A percentile compares a stretch with the other conserved stretches of the same genome.
phyloP scores from a whole-genome alignment of 1,284 basidiomycete genomes.

The Trametes polyzona region DNA sequence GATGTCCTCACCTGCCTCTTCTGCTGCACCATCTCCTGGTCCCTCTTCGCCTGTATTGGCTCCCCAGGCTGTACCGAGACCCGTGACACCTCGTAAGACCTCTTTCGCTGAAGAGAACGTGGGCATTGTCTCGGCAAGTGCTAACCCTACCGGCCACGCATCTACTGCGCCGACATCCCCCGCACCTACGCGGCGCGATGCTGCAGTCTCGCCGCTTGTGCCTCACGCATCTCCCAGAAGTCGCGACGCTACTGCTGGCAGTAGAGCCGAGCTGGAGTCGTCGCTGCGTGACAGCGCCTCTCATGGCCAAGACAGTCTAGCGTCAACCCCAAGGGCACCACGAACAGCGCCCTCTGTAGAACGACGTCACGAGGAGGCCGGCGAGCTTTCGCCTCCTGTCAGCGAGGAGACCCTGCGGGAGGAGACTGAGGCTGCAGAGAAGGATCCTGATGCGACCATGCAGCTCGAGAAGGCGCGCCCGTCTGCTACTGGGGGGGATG shows the following conservation, averaged over 20 bases:
- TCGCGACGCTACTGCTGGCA: too few relatives aligned
- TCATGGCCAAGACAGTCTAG: not conserved
- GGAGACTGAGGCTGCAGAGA: slow-evolving; percentile 16
- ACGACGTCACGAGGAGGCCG: slow-evolving; percentile 11
- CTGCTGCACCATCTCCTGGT: slow-evolving; percentile 2
- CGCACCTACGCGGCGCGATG: not conserved
- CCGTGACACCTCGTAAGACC: not conserved
- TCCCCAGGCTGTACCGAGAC: not conserved
- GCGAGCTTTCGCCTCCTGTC: slow-evolving; percentile 21
- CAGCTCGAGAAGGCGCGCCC: not conserved
- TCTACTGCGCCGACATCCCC: too few relatives aligned
- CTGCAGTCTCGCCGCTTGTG: slow-evolving; percentile 2
- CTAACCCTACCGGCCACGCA: too few relatives aligned
- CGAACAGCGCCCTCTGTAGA: not conserved
- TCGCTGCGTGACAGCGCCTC: too few relatives aligned
- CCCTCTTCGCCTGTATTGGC: not conserved
- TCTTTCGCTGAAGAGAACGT: too few relatives aligned
- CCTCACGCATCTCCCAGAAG: not conserved
- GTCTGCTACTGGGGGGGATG: not conserved
- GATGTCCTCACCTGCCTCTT: slow-evolving; percentile 27
- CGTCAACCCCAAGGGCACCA: not conserved
- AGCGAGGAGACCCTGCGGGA: slow-evolving; percentile 25
- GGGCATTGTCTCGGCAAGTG: too few relatives aligned
- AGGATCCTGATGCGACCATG: slow-evolving; percentile 8
- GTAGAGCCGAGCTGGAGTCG: too few relatives aligned